Evolutionary conservation across 2,329 filamentous ascomycete genomes (phyloP).

Genomic region (Diaporthe citriasiana): DNA sequence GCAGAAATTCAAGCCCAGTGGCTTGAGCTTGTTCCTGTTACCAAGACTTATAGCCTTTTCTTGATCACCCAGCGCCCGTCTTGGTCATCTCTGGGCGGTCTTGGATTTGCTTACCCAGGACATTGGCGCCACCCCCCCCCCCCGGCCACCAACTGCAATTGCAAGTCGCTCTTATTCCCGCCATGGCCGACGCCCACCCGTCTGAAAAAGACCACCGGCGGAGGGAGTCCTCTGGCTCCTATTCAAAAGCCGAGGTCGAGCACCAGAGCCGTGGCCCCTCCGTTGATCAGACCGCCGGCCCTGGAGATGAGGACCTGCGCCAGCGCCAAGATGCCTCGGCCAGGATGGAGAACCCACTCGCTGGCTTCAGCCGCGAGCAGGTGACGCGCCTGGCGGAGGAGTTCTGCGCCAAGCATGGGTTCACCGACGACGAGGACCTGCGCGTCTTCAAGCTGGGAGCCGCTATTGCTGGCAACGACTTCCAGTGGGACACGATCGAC

Average conservation of each 20-base stretch:
- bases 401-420: conserved; percentile 69
- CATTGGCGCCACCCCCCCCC: background rate
- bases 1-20: conserved; percentile 4
- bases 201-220: conserved; percentile 46
- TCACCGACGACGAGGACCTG: conserved; percentile 68
- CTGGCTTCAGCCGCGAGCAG: conserved; percentile 58
- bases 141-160: no score
- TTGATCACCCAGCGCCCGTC: conserved; percentile 19
- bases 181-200: conserved; percentile 21
- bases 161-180: background rate
- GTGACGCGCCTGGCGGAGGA: conserved; percentile 69
- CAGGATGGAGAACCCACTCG: conserved; percentile 59
- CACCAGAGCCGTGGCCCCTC: conserved; percentile 41
- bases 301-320: conserved; percentile 46
- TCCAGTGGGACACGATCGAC: conserved; percentile 63
- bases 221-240: conserved; percentile 42
- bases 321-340: conserved; percentile 53
- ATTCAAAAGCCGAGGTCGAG: conserved; percentile 49
- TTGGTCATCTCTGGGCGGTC: conserved; percentile 31
- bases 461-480: conserved; percentile 67
- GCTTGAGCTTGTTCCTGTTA: conserved; percentile 11
- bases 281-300: background rate
- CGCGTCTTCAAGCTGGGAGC: conserved; percentile 72
- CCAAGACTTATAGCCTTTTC: conserved; percentile 8
- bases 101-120: conserved; percentile 4